Evolutionary conservation across 1,284 basidiomycete species (phyloP).

Genomic region (Puccinia hordei): DNA sequence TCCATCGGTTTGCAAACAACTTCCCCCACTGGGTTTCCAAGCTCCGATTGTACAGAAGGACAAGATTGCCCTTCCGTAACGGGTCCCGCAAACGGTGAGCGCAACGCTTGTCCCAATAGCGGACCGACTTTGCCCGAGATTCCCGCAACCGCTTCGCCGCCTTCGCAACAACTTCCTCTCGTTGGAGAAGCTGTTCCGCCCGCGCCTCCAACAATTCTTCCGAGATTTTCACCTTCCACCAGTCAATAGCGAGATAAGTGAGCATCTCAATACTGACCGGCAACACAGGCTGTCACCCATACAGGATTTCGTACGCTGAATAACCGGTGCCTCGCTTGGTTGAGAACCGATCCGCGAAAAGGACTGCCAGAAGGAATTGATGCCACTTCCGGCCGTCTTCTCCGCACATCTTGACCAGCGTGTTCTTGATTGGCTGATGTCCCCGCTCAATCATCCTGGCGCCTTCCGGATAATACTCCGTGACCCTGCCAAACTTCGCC

Average conservation of each 20-base stretch:
- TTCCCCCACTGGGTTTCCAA: no score
- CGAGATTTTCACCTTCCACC: background rate
- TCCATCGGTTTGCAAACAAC: no score
- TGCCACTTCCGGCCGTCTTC: no score
- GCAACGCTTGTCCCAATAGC: conserved; percentile 1
- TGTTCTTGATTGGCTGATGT: no score
- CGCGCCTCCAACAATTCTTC: background rate
- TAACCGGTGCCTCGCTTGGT: background rate
- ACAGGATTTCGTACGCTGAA: background rate
- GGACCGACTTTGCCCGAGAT: background rate
- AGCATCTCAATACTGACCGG: conserved; percentile 10
- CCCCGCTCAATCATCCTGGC: no score
- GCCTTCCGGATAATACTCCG: no score
- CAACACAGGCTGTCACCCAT: background rate
- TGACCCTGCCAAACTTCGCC: no score
- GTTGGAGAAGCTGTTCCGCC: background rate
- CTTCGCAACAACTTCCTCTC: background rate
- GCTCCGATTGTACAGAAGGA: no score
- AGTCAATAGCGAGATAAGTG: background rate
- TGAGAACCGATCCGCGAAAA: background rate
- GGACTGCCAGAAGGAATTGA: no score
- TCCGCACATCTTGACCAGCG: no score
- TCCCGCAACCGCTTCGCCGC: background rate
- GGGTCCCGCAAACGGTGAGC: background rate
- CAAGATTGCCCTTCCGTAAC: no score